These are phyloP conservation scores for Saccharomycopsis synnaedendra DNA, from an alignment of 805 yeast genomes.

Conservation along the genomic window DNA sequence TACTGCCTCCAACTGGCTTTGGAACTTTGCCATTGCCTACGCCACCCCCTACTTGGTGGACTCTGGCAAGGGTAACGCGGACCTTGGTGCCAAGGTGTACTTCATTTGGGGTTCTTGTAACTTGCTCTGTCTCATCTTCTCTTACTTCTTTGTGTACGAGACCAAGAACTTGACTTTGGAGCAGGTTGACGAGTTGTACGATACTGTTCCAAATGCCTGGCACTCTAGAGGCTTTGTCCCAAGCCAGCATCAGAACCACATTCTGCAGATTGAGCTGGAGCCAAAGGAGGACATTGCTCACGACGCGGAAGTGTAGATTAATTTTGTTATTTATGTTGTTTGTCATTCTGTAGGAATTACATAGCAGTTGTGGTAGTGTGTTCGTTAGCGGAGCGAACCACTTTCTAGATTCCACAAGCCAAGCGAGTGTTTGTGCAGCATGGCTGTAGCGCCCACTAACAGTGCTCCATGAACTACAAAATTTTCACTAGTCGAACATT, in stretches of 20 bases:
- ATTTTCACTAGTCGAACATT: too few species aligned
- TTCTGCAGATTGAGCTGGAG: too few species aligned
- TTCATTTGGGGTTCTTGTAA: conserved; percentile 46
- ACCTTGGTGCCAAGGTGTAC: conserved; percentile 64
- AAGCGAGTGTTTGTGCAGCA: too few species aligned
- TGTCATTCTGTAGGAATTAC: too few species aligned
- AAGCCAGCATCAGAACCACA: background rate
- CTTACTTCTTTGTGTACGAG: conserved; percentile 47
- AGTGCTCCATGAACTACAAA: too few species aligned
- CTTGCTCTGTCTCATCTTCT: conserved; percentile 44
- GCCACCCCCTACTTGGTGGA: conserved; percentile 39
- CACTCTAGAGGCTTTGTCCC: conserved; percentile 6
- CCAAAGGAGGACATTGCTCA: too few species aligned
- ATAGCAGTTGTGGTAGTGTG: too few species aligned
- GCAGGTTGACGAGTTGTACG: conserved; percentile 58
- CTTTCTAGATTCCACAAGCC: too few species aligned
- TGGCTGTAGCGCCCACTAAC: too few species aligned
- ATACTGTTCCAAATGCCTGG: conserved; percentile 15
- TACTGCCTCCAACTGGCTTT: conserved; percentile 33
- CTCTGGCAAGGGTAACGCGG: conserved; percentile 37
- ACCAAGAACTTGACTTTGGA: conserved; percentile 61
- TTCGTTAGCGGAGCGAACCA: too few species aligned
- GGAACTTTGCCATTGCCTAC: conserved; percentile 39
- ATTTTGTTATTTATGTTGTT: too few species aligned
- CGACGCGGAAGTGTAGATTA: too few species aligned